Evolutionary conservation across 2,329 filamentous ascomycete species (phyloP).

Genomic region (Pseudocercospora cruenta): DNA sequence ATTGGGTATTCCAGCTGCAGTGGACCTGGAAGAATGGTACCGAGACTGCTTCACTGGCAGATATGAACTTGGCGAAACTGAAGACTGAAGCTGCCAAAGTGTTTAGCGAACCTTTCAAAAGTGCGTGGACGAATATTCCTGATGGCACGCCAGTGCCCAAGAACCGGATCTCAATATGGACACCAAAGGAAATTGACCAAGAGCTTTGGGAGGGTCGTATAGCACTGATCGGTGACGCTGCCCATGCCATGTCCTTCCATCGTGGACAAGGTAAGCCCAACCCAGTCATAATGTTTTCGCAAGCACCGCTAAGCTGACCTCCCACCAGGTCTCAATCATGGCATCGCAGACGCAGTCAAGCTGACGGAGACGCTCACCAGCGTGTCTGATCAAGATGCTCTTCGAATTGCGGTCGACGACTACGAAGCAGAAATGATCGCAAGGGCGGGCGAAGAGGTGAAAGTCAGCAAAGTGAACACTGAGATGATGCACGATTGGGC

Average conservation of each 20-base stretch:
- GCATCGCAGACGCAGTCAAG: slow-evolving; percentile 15
- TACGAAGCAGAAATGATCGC: slow-evolving; percentile 22
- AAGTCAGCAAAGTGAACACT: slow-evolving; percentile 15
- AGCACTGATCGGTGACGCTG: slow-evolving; percentile 16
- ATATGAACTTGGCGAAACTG: background rate
- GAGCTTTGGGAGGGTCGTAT: slow-evolving; percentile 7
- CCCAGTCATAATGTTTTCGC: background rate
- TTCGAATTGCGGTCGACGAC: slow-evolving; percentile 2
- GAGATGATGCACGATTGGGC: slow-evolving; percentile 26
- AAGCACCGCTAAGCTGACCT: background rate
- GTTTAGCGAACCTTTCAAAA: slow-evolving; percentile 17
- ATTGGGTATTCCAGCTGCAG: slow-evolving; percentile 19
- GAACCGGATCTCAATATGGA: slow-evolving; percentile 11
- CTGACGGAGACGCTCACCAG: background rate
- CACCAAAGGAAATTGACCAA: slow-evolving; percentile 1
- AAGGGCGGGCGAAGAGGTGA: slow-evolving; percentile 16
- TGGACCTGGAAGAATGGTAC: slow-evolving; percentile 10
- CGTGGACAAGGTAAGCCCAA: slow-evolving; percentile 10
- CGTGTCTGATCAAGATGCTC: background rate
- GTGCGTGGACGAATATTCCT: slow-evolving; percentile 15
- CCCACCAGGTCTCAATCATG: slow-evolving; percentile 12
- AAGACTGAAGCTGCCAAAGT: slow-evolving; percentile 7
- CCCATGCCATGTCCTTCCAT: slow-evolving; percentile 20
- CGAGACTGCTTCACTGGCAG: background rate
- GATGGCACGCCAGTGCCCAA: background rate